A percentile compares a stretch with the other conserved stretches of the same genome.
These are phyloP conservation scores for Decorospora gaudefroyi DNA, from an alignment of 2,329 filamentous ascomycete species.

Conservation along the genomic window DNA sequence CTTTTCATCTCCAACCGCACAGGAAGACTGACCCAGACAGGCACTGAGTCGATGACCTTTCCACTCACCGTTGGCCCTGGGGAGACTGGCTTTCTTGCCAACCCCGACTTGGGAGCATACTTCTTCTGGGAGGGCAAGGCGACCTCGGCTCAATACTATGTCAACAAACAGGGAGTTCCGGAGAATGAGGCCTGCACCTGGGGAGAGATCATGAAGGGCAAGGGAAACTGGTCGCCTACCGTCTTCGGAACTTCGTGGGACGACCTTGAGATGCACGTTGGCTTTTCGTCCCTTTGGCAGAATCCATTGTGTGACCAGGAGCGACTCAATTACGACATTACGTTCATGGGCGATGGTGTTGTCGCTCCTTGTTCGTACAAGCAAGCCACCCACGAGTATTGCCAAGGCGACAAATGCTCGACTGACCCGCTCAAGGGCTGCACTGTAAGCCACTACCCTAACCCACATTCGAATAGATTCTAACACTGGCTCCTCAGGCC, in stretches of 20 bases:
- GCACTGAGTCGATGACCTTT: slow-evolving; percentile 82
- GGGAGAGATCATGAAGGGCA: slow-evolving; percentile 63
- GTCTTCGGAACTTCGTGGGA: slow-evolving; percentile 80
- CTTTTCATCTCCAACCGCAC: too few relatives aligned
- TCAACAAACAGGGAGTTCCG: slow-evolving; percentile 78
- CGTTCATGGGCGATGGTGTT: slow-evolving; percentile 69
- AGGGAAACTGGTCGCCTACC: slow-evolving; percentile 84
- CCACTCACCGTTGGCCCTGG: slow-evolving; percentile 69
- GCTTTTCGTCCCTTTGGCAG: slow-evolving; percentile 80
- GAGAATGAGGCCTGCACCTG: slow-evolving; percentile 76
- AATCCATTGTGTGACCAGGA: slow-evolving; percentile 74
- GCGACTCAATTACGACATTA: slow-evolving; percentile 76
- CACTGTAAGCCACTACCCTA: slow-evolving; percentile 67
- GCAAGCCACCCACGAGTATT: slow-evolving; percentile 68
- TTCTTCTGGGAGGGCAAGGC: slow-evolving; percentile 74
- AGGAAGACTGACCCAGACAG: slow-evolving; percentile 36
- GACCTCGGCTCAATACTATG: slow-evolving; percentile 95
- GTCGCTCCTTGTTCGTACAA: slow-evolving; percentile 61
- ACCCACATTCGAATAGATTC: too few relatives aligned
- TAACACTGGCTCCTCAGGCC: slow-evolving; percentile 29
- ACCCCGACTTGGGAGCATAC: slow-evolving; percentile 72
- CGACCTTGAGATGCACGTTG: slow-evolving; percentile 54
- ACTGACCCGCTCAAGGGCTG: slow-evolving; percentile 64
- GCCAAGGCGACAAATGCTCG: slow-evolving; percentile 52
- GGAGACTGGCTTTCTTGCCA: slow-evolving; percentile 67